phyloP scores from a whole-genome alignment of 495 filamentous ascomycete species.

The Hypoxylon cercidicola region DNA sequence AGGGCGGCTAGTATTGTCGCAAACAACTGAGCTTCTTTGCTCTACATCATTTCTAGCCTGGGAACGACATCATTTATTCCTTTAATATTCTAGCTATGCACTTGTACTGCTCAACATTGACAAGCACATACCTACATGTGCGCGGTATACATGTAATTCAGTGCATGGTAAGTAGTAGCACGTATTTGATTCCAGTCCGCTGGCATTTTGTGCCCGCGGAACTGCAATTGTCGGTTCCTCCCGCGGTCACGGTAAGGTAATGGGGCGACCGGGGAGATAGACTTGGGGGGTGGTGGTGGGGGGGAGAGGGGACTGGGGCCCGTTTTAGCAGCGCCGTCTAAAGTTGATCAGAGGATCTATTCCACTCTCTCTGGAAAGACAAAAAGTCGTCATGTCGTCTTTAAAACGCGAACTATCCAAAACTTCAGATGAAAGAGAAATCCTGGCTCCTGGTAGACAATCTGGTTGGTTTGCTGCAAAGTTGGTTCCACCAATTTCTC shows the following conservation, averaged over 20 bases:
- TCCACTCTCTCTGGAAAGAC: slow-evolving; percentile 8
- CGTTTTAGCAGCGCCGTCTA: slow-evolving; percentile 19
- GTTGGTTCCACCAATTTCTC: slow-evolving; percentile 29
- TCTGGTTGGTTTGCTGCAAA: slow-evolving; percentile 32
- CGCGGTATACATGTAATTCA: background rate
- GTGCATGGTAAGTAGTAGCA: background rate
- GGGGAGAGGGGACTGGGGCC: background rate
- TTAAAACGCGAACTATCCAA: slow-evolving; percentile 30
- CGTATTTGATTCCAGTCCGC: background rate
- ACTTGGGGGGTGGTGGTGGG: background rate
- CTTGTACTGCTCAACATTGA: no score
- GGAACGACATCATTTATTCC: no score
- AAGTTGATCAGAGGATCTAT: background rate
- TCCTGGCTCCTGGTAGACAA: slow-evolving; percentile 33
- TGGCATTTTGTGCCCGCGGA: slow-evolving; percentile 8
- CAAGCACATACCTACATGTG: background rate
- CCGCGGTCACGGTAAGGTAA: slow-evolving; percentile 33
- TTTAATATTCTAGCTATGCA: no score
- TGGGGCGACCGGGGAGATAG: background rate
- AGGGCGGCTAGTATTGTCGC: background rate
- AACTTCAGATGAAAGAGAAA: slow-evolving; percentile 36
- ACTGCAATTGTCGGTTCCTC: slow-evolving; percentile 35
- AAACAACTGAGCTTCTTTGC: background rate
- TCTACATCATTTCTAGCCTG: background rate
- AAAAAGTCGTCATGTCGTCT: slow-evolving; percentile 13